Percentiles rank a stretch among this genome's conserved stretches.
Conservation (phyloP, 768 basidiomycete genomes). For the Mrakia hoshinonis region DNA sequence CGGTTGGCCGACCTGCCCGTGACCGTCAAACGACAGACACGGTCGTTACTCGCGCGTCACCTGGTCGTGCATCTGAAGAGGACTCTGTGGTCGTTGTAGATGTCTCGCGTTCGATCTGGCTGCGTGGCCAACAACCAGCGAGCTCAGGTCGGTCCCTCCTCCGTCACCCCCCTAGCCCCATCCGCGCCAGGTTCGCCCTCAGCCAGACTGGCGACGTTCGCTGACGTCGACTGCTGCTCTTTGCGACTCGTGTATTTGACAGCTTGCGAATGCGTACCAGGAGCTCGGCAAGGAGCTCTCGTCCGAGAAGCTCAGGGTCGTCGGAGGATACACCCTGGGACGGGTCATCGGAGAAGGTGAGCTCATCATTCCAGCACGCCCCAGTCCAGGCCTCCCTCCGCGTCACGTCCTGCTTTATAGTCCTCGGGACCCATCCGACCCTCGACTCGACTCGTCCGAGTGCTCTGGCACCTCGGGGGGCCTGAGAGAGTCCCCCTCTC, state of each 20-base stretch:
- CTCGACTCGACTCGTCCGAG: too few relatives aligned
- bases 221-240: too few relatives aligned
- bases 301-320: slow-evolving; percentile 78
- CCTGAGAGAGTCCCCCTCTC: too few relatives aligned
- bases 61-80: background rate
- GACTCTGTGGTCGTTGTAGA: background rate
- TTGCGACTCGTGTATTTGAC: too few relatives aligned
- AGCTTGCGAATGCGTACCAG: slow-evolving; percentile 91
- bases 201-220: background rate
- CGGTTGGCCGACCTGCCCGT: too few relatives aligned
- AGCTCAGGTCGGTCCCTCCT: slow-evolving; percentile 4
- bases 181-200: background rate
- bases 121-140: slow-evolving; percentile 7
- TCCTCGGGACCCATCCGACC: too few relatives aligned
- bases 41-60: background rate
- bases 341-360: slow-evolving; percentile 90
- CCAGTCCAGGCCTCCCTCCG: too few relatives aligned
- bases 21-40: too few relatives aligned
- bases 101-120: slow-evolving; percentile 6
- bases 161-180: background rate
- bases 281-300: slow-evolving; percentile 92
- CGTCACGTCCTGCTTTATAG: too few relatives aligned
- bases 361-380: slow-evolving; percentile 31
- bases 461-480: too few relatives aligned
- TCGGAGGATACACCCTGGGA: slow-evolving; percentile 89